phyloP scores from a whole-genome alignment of 805 yeast genomes.

The Wickerhamiella kurtzmanii region DNA sequence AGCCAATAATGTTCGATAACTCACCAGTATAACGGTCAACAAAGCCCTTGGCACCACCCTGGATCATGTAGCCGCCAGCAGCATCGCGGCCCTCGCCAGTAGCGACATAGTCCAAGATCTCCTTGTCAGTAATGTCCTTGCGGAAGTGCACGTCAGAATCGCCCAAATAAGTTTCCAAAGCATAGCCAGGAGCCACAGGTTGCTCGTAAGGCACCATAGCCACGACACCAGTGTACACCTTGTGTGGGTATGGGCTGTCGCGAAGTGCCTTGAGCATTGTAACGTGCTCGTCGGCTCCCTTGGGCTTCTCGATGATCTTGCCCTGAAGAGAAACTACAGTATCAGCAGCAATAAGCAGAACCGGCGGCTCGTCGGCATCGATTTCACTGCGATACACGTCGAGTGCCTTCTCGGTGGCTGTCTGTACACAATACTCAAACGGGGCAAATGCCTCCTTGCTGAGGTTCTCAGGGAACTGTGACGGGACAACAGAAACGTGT shows the following conservation, averaged over 20 bases:
- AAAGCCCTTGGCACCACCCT: conserved; percentile 45
- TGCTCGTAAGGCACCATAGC: conserved; percentile 31
- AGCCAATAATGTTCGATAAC: conserved; percentile 73
- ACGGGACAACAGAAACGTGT: conserved; percentile 35
- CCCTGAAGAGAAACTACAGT: conserved; percentile 54
- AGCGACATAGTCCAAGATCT: conserved; percentile 48
- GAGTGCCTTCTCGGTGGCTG: conserved; percentile 54
- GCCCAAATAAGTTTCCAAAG: conserved; percentile 30
- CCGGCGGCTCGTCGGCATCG: conserved; percentile 25
- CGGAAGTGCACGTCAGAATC: conserved; percentile 30
- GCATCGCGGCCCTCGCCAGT: conserved; percentile 65
- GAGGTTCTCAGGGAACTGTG: conserved; percentile 67
- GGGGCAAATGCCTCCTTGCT: conserved; percentile 39
- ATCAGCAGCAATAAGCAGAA: conserved; percentile 49
- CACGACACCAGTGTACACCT: conserved; percentile 43
- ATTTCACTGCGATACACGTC: conserved; percentile 37
- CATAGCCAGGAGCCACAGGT: conserved; percentile 32
- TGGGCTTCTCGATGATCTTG: conserved; percentile 68
- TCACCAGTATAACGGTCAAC: conserved; percentile 62
- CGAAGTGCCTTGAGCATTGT: conserved; percentile 36
- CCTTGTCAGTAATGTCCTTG: conserved; percentile 35
- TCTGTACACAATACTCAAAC: conserved; percentile 50
- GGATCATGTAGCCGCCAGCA: conserved; percentile 89
- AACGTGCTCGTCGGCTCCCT: conserved; percentile 37
- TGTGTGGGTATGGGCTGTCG: conserved; percentile 33